Evolutionary conservation across 257 asterid species (phyloP).

Genomic region (Misopates orontium): DNA sequence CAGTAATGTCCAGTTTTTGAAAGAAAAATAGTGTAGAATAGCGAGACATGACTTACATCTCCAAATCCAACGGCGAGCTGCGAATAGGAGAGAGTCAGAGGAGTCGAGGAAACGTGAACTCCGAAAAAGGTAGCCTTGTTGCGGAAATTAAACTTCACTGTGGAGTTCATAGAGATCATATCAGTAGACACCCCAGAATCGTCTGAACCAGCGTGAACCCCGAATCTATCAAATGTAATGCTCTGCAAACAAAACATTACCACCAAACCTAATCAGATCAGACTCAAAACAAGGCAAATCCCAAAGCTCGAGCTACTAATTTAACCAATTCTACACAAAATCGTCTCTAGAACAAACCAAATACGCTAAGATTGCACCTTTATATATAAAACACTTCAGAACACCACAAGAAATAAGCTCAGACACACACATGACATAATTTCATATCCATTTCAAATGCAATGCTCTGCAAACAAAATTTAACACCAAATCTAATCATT

Average conservation of each 20-base stretch:
- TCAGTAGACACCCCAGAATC: constrained; percentile 64
- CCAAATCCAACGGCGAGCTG: constrained; percentile 65
- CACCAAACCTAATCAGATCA: constrained; percentile 1
- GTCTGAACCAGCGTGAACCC: constrained; percentile 80
- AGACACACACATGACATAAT: too few species aligned
- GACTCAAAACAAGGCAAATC: not conserved
- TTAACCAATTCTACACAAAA: not conserved
- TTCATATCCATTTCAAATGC: too few species aligned
- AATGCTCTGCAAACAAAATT: too few species aligned
- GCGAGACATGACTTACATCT: constrained; percentile 41
- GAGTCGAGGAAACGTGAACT: constrained; percentile 71
- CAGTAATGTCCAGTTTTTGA: too few species aligned
- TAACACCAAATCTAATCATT: too few species aligned
- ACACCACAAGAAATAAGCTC: too few species aligned
- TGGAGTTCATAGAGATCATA: constrained; percentile 74
- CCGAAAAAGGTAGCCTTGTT: constrained; percentile 81
- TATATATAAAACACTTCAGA: too few species aligned
- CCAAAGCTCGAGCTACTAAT: not conserved
- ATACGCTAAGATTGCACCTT: too few species aligned
- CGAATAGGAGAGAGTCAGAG: constrained; percentile 54
- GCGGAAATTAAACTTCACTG: constrained; percentile 52
- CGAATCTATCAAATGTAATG: constrained; percentile 57
- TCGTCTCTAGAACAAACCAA: too few species aligned
- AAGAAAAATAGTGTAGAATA: not conserved
- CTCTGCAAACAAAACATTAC: constrained; percentile 42